These are phyloP conservation scores for Leptographium wingfieldii DNA, from an alignment of 2,329 filamentous ascomycete genomes.

Conservation along the genomic window DNA sequence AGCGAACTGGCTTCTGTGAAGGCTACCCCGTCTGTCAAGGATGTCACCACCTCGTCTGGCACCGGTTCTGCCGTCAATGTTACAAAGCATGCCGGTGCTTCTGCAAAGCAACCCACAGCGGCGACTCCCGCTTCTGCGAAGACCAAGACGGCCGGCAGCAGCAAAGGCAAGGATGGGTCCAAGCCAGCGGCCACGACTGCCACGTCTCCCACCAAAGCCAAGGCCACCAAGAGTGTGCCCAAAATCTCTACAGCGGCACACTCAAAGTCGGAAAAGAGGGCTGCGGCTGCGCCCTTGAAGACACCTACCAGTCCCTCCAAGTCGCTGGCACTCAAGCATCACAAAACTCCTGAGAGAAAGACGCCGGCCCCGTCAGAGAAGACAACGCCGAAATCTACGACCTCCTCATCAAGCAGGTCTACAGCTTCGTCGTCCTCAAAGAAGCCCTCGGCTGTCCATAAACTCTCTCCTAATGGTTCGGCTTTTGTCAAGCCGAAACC, in stretches of 20 bases:
- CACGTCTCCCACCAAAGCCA: not conserved
- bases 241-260: slow-evolving; percentile 24
- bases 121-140: not conserved
- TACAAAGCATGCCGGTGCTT: not conserved
- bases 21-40: not conserved
- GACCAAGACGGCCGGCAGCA: not conserved
- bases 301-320: slow-evolving; percentile 24
- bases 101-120: not conserved
- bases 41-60: not conserved
- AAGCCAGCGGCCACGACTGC: not conserved
- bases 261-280: slow-evolving; percentile 22
- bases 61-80: not conserved
- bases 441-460: slow-evolving; percentile 30
- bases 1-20: not conserved
- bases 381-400: slow-evolving; percentile 10
- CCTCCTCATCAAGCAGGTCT: slow-evolving; percentile 18
- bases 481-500: slow-evolving; percentile 45
- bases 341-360: slow-evolving; percentile 25
- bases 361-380: not conserved
- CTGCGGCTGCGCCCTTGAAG: slow-evolving; percentile 22
- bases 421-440: slow-evolving; percentile 23
- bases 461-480: slow-evolving; percentile 22
- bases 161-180: not conserved
- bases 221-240: slow-evolving; percentile 5
- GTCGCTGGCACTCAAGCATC: slow-evolving; percentile 16